A percentile compares a stretch with the other conserved stretches of the same genome.
Evolutionary conservation across 2,329 filamentous ascomycete genomes (phyloP).

Genomic region (Fusarium sp.): DNA sequence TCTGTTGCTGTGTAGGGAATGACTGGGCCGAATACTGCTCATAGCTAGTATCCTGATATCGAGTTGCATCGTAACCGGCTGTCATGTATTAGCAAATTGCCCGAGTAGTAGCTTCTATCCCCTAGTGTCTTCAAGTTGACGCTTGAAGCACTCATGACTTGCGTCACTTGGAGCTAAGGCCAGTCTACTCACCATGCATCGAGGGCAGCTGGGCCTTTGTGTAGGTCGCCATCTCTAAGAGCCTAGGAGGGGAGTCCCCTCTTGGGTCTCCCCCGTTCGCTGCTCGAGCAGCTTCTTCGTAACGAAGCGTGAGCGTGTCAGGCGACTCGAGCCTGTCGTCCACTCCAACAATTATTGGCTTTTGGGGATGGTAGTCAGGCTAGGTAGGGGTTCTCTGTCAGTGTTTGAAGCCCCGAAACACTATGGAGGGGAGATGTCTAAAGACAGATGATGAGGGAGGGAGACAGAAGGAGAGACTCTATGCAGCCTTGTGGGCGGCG

Average conservation of each 20-base stretch:
- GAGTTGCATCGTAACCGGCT: constrained; percentile 69
- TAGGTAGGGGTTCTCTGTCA: constrained; percentile 52
- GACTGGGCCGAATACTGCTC: constrained; percentile 63
- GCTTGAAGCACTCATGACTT: constrained; percentile 38
- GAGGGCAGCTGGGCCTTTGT: constrained; percentile 83
- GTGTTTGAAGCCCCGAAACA: constrained; percentile 40
- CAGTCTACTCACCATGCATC: constrained; percentile 79
- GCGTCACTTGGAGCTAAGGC: not conserved
- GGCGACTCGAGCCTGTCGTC: constrained; percentile 70
- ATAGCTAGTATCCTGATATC: constrained; percentile 69
- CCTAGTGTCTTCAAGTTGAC: not conserved
- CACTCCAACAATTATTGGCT: constrained; percentile 66
- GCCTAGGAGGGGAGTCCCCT: constrained; percentile 65
- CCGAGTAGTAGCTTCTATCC: not conserved
- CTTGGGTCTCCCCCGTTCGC: constrained; percentile 65
- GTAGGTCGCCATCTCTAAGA: constrained; percentile 62
- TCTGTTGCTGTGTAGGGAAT: constrained; percentile 61
- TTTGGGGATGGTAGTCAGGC: constrained; percentile 66
- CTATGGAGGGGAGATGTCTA: constrained; percentile 24
- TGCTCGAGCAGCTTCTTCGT: constrained; percentile 67
- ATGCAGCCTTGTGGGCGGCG: constrained; percentile 24
- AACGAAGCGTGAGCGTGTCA: constrained; percentile 66
- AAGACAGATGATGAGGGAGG: constrained; percentile 19
- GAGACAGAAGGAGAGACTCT: constrained; percentile 29
- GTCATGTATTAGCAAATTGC: constrained; percentile 24